These are phyloP conservation scores for Digitaria exilis DNA, from an alignment of 202 grass and related monocot genomes.

Conservation along the genomic window DNA sequence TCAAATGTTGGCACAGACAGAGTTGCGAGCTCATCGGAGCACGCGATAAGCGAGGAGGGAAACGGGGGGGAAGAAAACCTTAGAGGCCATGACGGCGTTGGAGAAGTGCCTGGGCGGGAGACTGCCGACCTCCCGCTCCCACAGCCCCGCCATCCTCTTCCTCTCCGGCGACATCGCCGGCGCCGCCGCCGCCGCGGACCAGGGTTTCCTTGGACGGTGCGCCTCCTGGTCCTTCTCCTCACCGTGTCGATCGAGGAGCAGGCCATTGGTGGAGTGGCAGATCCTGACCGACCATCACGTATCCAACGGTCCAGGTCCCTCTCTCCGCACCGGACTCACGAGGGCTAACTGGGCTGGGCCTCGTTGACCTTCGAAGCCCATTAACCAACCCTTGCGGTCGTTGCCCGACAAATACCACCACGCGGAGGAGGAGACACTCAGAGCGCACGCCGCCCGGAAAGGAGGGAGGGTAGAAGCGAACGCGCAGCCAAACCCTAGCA, in stretches of 20 bases:
- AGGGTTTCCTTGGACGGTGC: slow-evolving; percentile 14
- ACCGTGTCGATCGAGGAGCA: neutral
- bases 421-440: neutral
- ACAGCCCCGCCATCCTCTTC: slow-evolving; percentile 49
- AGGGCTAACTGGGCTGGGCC: neutral
- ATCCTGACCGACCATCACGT: neutral
- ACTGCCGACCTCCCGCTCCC: slow-evolving; percentile 60
- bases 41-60: neutral
- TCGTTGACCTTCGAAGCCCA: slow-evolving; percentile 26
- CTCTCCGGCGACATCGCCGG: slow-evolving; percentile 41
- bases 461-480: neutral
- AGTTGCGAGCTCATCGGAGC: neutral
- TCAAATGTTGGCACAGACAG: neutral
- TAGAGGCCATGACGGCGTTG: slow-evolving; percentile 55
- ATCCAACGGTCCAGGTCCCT: no score
- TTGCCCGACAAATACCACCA: neutral
- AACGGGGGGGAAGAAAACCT: slow-evolving; percentile 19
- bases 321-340: no score
- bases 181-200: neutral
- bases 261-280: neutral
- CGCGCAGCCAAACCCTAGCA: slow-evolving; percentile 49
- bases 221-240: neutral
- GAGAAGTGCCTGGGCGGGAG: slow-evolving; percentile 57
- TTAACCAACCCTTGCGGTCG: neutral
- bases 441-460: neutral